phyloP scores from a whole-genome alignment of 192 early-diverging fungal species.

The Linnemannia hyalina region DNA sequence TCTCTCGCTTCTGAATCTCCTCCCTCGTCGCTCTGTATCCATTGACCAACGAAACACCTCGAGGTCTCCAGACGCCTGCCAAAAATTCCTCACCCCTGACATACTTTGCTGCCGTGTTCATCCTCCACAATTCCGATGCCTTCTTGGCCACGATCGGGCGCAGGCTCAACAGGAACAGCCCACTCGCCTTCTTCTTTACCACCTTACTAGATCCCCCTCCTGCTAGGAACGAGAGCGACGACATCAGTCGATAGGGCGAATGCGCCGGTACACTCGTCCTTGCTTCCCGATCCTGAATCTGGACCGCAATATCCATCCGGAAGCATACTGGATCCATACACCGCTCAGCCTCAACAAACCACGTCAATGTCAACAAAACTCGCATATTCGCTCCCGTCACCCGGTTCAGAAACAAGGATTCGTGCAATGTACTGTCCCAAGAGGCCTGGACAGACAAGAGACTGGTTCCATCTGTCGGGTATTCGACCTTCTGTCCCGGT shows the following conservation, averaged over 20 bases:
- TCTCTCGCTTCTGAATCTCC: conserved; percentile 46
- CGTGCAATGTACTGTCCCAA: conserved; percentile 85
- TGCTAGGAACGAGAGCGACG: conserved; percentile 53
- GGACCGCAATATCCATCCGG: conserved; percentile 74
- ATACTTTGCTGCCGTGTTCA: conserved; percentile 78
- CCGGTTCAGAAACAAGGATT: conserved; percentile 74
- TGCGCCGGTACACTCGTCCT: conserved; percentile 26
- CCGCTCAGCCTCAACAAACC: conserved; percentile 71
- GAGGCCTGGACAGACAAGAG: conserved; percentile 66
- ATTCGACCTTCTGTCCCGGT: conserved; percentile 61
- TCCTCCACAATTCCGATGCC: conserved; percentile 75
- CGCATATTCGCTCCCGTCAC: conserved; percentile 71
- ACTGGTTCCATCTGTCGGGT: conserved; percentile 76
- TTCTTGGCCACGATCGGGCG: conserved; percentile 68
- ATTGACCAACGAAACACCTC: conserved; percentile 75
- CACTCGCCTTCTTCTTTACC: conserved; percentile 60
- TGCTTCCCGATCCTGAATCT: conserved; percentile 70
- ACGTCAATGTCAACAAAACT: conserved; percentile 67
- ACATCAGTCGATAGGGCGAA: conserved; percentile 27
- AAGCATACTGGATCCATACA: conserved; percentile 71
- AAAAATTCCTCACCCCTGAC: conserved; percentile 81
- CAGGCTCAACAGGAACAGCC: conserved; percentile 74
- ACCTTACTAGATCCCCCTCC: conserved; percentile 5
- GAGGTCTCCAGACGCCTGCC: conserved; percentile 72
- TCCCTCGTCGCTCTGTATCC: conserved; percentile 64